phyloP scores from a whole-genome alignment of 1,284 basidiomycete genomes.

The Cryptococcus sp. region DNA sequence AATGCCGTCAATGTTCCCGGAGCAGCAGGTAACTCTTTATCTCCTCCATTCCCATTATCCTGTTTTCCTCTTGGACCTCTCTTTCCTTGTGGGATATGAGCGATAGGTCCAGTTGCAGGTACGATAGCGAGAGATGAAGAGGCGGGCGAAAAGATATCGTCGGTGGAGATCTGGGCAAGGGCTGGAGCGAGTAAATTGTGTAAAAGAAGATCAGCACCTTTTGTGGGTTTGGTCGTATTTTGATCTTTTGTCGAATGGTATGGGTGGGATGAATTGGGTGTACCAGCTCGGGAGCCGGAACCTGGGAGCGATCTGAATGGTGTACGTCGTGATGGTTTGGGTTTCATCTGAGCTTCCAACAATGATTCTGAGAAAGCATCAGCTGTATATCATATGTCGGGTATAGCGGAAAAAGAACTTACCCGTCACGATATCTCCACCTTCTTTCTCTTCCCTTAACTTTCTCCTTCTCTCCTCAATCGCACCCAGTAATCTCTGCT shows the following conservation, averaged over 20 bases:
- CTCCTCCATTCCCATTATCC: conserved; percentile 13
- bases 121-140: conserved; percentile 40
- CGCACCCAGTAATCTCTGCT: conserved; percentile 48
- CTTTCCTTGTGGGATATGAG: conserved; percentile 25
- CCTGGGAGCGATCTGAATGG: conserved; percentile 20
- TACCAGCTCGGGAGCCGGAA: conserved; percentile 9
- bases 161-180: conserved; percentile 34
- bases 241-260: neutral
- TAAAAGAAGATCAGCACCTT: conserved; percentile 34
- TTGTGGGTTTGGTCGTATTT: conserved; percentile 13
- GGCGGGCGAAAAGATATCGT: conserved; percentile 42
- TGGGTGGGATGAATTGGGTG: conserved; percentile 1
- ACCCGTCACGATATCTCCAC: conserved; percentile 51
- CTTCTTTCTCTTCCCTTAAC: conserved; percentile 53
- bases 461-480: conserved; percentile 51
- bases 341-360: conserved; percentile 38
- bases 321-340: conserved; percentile 31
- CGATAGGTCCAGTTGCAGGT: conserved; percentile 13
- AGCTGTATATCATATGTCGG: neutral
- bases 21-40: conserved; percentile 24
- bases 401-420: conserved; percentile 13
- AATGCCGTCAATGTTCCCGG: conserved; percentile 36
- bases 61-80: conserved; percentile 38
- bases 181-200: conserved; percentile 36
- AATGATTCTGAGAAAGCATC: conserved; percentile 29